phyloP scores from a whole-genome alignment of 305 asterid genomes.

The Fraxinus sp. region DNA sequence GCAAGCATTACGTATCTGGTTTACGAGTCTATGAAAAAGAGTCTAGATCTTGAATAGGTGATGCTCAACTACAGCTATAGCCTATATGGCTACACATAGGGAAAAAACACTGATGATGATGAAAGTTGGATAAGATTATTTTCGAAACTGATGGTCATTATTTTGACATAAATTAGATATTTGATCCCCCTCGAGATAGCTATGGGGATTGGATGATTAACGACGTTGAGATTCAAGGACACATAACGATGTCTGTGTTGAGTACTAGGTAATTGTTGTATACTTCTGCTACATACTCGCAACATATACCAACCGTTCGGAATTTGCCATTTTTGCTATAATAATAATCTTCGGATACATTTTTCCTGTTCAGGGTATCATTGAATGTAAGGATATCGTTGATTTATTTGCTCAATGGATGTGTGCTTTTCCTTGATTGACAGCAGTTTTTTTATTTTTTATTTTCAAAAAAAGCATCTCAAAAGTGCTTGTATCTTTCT shows the following conservation, averaged over 20 bases:
- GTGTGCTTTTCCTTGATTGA: neutral
- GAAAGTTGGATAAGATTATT: constrained; percentile 48
- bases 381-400: neutral
- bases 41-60: constrained; percentile 57
- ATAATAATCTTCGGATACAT: constrained; percentile 7
- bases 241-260: constrained; percentile 28
- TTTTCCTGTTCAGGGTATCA: neutral
- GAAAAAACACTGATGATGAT: constrained; percentile 21
- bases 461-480: neutral
- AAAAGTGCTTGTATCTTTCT: neutral
- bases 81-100: constrained; percentile 11
- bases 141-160: constrained; percentile 36
- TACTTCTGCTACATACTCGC: constrained; percentile 31
- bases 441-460: too few relatives aligned
- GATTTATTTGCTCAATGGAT: neutral
- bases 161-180: constrained; percentile 41
- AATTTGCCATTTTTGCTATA: constrained; percentile 26
- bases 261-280: constrained; percentile 43
- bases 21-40: constrained; percentile 88
- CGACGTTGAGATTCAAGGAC: constrained; percentile 33
- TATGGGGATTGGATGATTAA: constrained; percentile 44
- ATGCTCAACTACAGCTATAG: constrained; percentile 8
- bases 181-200: constrained; percentile 37
- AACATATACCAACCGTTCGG: constrained; percentile 13
- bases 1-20: constrained; percentile 94